A percentile compares a stretch with the other conserved stretches of the same genome.
Evolutionary conservation across 202 grass and related monocot species (phyloP).

Genomic region (Setaria italica): DNA sequence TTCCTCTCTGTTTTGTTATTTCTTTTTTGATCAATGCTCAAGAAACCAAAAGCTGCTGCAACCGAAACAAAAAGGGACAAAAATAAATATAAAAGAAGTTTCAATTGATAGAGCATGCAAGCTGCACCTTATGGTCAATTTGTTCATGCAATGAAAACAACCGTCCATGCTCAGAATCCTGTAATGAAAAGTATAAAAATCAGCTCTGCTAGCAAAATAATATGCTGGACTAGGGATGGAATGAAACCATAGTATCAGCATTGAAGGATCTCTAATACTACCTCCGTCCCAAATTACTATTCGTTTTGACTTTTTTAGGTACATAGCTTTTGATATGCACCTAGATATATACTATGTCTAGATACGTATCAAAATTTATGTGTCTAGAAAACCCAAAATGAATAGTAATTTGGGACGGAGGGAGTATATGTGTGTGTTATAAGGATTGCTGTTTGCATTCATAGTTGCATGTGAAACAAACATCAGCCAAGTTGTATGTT

Average conservation of each 20-base stretch:
- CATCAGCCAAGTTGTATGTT: slow-evolving; percentile 34
- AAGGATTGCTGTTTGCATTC: background rate
- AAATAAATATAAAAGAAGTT: background rate
- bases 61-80: slow-evolving; percentile 6
- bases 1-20: slow-evolving; percentile 15
- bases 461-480: slow-evolving; percentile 5
- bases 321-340: no score
- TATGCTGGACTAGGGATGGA: background rate
- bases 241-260: background rate
- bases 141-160: slow-evolving; percentile 84
- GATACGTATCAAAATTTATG: no score
- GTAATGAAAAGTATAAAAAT: slow-evolving; percentile 24
- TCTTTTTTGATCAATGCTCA: background rate
- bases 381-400: no score
- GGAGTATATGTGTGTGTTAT: background rate
- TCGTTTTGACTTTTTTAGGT: no score
- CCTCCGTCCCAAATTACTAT: no score
- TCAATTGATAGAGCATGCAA: slow-evolving; percentile 33
- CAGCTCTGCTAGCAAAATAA: background rate
- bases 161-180: slow-evolving; percentile 65
- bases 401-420: no score
- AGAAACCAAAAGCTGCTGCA: background rate
- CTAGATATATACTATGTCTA: no score
- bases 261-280: background rate
- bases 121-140: slow-evolving; percentile 79